Percentiles rank a stretch among this genome's conserved stretches.
Conservation (phyloP, 2,329 filamentous ascomycete genomes). For the Alternaria incomplexa region DNA sequence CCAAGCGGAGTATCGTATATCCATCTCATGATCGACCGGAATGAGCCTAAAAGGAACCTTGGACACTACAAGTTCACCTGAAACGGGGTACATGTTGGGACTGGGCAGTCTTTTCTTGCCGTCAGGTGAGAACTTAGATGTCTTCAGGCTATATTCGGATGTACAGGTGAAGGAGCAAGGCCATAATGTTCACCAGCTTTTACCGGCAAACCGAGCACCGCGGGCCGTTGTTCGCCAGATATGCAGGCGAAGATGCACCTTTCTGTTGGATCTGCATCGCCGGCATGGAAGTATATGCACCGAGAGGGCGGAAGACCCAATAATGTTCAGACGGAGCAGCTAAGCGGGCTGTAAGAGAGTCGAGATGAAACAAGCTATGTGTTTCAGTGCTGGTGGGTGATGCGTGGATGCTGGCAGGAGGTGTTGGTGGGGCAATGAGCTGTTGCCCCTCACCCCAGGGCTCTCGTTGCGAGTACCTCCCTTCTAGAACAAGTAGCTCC, state of each 20-base stretch:
- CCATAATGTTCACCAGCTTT: not conserved
- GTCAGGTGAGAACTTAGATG: not conserved
- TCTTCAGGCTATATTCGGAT: not conserved
- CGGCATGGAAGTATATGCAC: not conserved
- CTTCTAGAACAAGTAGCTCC: conserved; percentile 7
- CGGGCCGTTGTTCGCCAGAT: conserved; percentile 6
- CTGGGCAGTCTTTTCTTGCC: not conserved
- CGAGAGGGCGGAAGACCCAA: conserved; percentile 2
- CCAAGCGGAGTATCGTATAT: not conserved
- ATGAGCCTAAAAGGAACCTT: not conserved
- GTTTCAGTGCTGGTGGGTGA: conserved; percentile 16
- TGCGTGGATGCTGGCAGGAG: conserved; percentile 19
- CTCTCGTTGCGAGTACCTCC: conserved; percentile 18
- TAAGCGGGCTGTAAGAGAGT: conserved; percentile 16
- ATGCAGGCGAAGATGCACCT: conserved; percentile 11
- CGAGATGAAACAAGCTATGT: conserved; percentile 24
- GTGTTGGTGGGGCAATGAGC: conserved; percentile 21
- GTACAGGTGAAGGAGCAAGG: not conserved
- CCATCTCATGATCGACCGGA: not conserved
- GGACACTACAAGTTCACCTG: not conserved
- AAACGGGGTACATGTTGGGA: not conserved
- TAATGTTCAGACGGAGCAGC: not conserved
- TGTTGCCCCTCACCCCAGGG: conserved; percentile 25
- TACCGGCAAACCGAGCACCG: not conserved
- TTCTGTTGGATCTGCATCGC: not conserved